Evolutionary conservation across 345 rosid genomes (phyloP), one percentile per base, ranked within the genome.

Genomic region (Ceriops zippeliana): DNA sequence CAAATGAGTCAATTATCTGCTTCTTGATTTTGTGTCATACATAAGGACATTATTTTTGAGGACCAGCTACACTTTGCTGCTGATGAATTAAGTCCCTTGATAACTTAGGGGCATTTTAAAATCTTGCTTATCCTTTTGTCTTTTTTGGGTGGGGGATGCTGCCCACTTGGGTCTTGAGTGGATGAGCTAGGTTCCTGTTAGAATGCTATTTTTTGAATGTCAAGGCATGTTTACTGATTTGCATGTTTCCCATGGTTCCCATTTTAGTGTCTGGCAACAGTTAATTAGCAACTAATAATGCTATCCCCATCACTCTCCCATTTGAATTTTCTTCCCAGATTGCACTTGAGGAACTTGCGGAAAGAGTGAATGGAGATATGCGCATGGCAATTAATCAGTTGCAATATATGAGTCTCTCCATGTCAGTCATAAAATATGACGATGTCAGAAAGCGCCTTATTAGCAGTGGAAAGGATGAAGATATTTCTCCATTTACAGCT

Each of bases 301-400:
- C 47, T 38, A 2, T 13, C 49, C 49, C 5, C 49, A 42, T 42
- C 49, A 13, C 19, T 42, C 49, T 11, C 17, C 26, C 20, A 31
- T 7, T 37, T 58, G 59, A 21, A 27, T 21, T n/a, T 46, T 5
- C 13, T 37, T 53, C 26, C 35, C 76, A 95, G 99, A 85, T 89
- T 70, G 96, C 99, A 65, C 84, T 95, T 15, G 97, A 95, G 83
- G 96, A 88, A 81, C 96, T 95, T 66, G 96, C 99, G 32, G 97
- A 91, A 72, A 88, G 93, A 83, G 96, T 83, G 65, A 87, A 95
- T 81, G 99, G 99, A 74, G 99, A 95, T 72, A 83, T 95, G 76
- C 97, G 99, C 6, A 83, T 95, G 96, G 97, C 99, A 57, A 53
- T 95, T 67, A 95, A 95, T 75, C 96, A 90, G 76, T 82, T 95